Evolutionary conservation across 2,329 filamentous ascomycete species (phyloP).

Genomic region (Aaosphaeria arxii): DNA sequence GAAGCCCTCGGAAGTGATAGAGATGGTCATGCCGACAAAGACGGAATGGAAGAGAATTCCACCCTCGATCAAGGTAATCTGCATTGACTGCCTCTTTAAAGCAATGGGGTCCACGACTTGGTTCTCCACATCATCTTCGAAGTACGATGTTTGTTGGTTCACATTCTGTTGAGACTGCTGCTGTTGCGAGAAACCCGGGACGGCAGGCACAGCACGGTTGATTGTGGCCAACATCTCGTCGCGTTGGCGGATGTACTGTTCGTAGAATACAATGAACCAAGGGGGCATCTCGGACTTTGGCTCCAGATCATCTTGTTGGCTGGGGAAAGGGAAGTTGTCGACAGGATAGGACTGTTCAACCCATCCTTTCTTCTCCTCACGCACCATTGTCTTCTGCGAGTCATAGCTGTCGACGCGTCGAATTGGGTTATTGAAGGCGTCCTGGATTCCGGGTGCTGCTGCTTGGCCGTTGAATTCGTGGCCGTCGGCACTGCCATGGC

Average conservation of each 20-base stretch:
- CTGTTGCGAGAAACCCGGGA: constrained; percentile 31
- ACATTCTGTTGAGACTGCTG: constrained; percentile 9
- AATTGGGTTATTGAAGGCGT: constrained; percentile 29
- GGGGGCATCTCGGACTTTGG: constrained; percentile 52
- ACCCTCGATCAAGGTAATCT: constrained; percentile 52
- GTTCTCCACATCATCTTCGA: constrained; percentile 35
- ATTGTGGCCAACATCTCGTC: constrained; percentile 58
- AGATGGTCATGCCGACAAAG: constrained; percentile 62
- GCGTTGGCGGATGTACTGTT: constrained; percentile 60
- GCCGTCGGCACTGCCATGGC: constrained; percentile 57
- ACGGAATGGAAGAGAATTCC: constrained; percentile 64
- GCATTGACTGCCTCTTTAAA: constrained; percentile 37
- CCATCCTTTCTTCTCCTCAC: constrained; percentile 35
- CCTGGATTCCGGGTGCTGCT: constrained; percentile 17
- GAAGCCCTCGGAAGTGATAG: constrained; percentile 58
- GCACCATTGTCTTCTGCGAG: constrained; percentile 34
- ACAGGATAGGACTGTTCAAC: constrained; percentile 26
- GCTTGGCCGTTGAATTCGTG: constrained; percentile 21
- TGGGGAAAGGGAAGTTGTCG: constrained; percentile 27
- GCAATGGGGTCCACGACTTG: constrained; percentile 36
- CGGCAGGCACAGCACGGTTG: constrained; percentile 33
- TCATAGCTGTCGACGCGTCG: constrained; percentile 32
- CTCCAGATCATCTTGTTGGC: constrained; percentile 22
- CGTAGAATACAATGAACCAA: constrained; percentile 63
- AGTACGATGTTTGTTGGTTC: constrained; percentile 29